A percentile compares a stretch with the other conserved stretches of the same genome.
Evolutionary conservation across 441 rosid genomes (phyloP).

Genomic region (Erodium texanum): DNA sequence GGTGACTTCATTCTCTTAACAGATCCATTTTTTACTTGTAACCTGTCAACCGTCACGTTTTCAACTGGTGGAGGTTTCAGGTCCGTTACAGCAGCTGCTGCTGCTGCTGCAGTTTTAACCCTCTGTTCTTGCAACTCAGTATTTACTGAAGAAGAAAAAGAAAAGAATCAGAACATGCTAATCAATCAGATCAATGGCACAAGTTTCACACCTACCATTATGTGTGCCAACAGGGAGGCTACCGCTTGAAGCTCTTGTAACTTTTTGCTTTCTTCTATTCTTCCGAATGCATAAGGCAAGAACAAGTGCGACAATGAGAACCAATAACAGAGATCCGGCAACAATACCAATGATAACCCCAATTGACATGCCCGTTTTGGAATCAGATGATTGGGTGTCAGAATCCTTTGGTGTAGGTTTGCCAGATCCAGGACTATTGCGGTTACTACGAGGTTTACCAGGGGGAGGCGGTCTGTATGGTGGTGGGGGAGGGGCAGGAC

Average conservation of each 20-base stretch:
- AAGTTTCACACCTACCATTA: constrained; percentile 30
- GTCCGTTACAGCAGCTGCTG: constrained; percentile 59
- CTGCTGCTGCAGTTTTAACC: constrained; percentile 51
- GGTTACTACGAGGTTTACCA: constrained; percentile 36
- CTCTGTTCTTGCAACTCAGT: constrained; percentile 56
- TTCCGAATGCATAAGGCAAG: constrained; percentile 45
- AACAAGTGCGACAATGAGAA: constrained; percentile 37
- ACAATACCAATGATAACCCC: constrained; percentile 62
- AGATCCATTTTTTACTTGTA: constrained; percentile 56
- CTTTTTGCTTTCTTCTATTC: constrained; percentile 36
- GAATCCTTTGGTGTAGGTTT: constrained; percentile 29
- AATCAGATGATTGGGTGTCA: constrained; percentile 30
- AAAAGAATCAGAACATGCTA: background rate
- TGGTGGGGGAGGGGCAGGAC: constrained; percentile 72
- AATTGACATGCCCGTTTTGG: constrained; percentile 41
- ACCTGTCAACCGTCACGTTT: constrained; percentile 45
- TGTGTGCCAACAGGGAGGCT: constrained; percentile 42
- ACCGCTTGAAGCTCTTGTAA: constrained; percentile 42
- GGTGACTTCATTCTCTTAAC: constrained; percentile 66
- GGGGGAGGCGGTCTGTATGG: constrained; percentile 46
- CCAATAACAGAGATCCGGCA: constrained; percentile 47
- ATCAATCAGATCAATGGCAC: constrained; percentile 5
- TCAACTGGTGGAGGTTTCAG: constrained; percentile 68
- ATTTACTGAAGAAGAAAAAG: constrained; percentile 27
- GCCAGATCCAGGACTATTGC: constrained; percentile 36